phyloP scores from a whole-genome alignment of 2,329 filamentous ascomycete genomes.

The Aspergillus arachidicola region DNA sequence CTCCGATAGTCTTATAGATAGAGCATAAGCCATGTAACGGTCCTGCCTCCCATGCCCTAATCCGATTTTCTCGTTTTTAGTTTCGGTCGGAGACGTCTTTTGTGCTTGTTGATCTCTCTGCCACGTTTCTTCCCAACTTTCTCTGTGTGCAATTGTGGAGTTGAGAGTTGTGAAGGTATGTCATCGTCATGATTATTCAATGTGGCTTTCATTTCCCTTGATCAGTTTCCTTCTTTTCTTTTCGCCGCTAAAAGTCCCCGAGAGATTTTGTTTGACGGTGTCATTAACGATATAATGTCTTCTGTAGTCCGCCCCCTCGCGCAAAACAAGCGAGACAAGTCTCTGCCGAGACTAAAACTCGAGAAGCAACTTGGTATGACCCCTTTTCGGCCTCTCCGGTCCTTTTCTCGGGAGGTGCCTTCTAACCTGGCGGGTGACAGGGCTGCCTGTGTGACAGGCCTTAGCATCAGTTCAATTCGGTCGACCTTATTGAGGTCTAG shows the following conservation, averaged over 20 bases:
- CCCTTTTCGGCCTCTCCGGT: background rate
- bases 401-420: background rate
- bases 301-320: background rate
- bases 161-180: background rate
- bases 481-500: too few species aligned
- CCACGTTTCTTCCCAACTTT: background rate
- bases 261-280: background rate
- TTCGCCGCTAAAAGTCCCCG: background rate
- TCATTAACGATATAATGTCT: background rate
- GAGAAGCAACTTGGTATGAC: background rate
- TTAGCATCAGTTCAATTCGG: background rate
- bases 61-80: conserved; percentile 2
- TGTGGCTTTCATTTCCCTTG: background rate
- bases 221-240: background rate
- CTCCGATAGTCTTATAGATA: conserved; percentile 10
- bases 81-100: conserved; percentile 2
- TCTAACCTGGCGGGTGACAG: background rate
- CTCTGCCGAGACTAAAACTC: background rate
- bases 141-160: background rate
- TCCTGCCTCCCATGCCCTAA: background rate
- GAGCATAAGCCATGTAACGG: conserved; percentile 1
- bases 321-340: background rate
- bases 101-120: background rate
- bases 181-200: background rate
- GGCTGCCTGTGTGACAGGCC: background rate